Base-by-base conservation (phyloP, 768 basidiomycete species). In the Russula emetica region DNA sequence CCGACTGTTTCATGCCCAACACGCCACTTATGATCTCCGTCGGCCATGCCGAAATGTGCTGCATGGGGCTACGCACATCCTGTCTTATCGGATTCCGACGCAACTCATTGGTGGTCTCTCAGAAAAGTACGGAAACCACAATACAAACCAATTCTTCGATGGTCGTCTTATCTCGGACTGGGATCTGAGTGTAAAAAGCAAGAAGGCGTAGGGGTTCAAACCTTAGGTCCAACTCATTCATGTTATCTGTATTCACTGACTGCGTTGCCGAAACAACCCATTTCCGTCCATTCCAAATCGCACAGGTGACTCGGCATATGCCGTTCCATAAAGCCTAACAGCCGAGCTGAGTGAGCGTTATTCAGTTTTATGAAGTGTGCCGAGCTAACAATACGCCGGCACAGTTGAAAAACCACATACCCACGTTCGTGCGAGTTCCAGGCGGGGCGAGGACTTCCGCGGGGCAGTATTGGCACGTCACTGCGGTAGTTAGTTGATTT, bases 341-440 rank as follows among this genome's bases (percentile, higher is more conserved):
- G 44, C 24, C 45, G 16, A 49, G 8, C 45, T 24, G 9, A 24
- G 52, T 24, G 32, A 24, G 63, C 64, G 64, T 61, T 60, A 65
- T 61, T 40, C 22, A 40, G 57, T 47, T 53, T 55, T n/a, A 64
- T 56, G 49, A 42, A 40, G 45, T 32, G 47, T 59, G 60, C 60
- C 59, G 55, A 64, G 58, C 32, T 28, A 64, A 64, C 58, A 64
- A 64, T 60, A 28, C 18, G 22, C 40, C 64, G 64, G 64, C 64
- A 45, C 49, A 10, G 40, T 56, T 28, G 38, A 57, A 51, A 61
- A 61, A 45, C 20, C 18, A 32, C 13, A 47, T 60, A 18, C 63
- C 52, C 63, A 65, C 64, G 64, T 65, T 65, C 52, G 64, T 55
- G 11, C 34, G 10, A 26, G 57, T 64, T 64, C 63, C 58, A 64